These are phyloP conservation scores for Plantago coronopus DNA, from an alignment of 305 asterid species.

Conservation along the genomic window DNA sequence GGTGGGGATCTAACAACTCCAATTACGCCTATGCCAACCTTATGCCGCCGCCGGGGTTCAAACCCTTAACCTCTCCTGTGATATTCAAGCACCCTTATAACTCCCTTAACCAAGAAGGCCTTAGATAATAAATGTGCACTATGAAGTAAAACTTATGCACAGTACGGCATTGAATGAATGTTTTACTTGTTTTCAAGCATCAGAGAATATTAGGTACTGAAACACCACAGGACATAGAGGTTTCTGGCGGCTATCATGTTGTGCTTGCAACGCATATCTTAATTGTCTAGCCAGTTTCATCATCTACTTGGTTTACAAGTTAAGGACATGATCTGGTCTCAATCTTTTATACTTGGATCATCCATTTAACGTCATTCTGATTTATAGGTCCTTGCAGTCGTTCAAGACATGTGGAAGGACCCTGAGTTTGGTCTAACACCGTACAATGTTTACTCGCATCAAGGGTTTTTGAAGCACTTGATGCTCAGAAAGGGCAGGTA, in stretches of 20 bases:
- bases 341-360: constrained; percentile 16
- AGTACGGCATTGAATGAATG: background rate
- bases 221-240: no score
- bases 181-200: background rate
- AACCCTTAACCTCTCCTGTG: no score
- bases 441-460: constrained; percentile 76
- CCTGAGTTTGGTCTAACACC: constrained; percentile 65
- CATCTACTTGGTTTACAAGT: background rate
- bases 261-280: background rate
- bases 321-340: constrained; percentile 3
- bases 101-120: background rate
- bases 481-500: constrained; percentile 97
- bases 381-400: constrained; percentile 89
- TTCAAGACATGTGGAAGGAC: constrained; percentile 87
- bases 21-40: no score
- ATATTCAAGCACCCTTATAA: no score
- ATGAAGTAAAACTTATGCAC: background rate
- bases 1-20: no score
- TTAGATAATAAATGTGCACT: background rate
- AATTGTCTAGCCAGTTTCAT: no score
- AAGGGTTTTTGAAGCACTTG: constrained; percentile 86
- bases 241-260: no score
- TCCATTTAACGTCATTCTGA: constrained; percentile 37
- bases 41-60: no score
- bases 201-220: background rate